Evolutionary conservation across 2,329 filamentous ascomycete genomes (phyloP), one percentile per base, ranked within the genome.

Genomic region (Elsinoe australis): DNA sequence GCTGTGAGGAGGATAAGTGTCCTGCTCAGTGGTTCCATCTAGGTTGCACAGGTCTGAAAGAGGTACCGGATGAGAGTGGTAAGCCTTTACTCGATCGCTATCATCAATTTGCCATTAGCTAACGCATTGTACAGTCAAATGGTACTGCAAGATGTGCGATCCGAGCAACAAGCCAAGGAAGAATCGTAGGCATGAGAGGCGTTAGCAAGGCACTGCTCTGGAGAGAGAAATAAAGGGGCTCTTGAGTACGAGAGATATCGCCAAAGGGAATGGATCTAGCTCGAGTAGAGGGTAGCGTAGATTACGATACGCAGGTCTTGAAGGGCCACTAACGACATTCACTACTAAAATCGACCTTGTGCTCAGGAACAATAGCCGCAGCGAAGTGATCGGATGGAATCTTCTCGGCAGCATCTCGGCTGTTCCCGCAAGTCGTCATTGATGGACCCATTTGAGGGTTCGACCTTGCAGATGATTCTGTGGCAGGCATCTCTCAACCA

Each of bases 1-100:
- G 77, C 9, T 83, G 79, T 58, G 79, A 83, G 61, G 82, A 82
- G 59, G 76, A 79, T 29, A 68, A 71, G 49, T 83, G 79, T 64
- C 72, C 74, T 9, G 74, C 76, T 53, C 78, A 83, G 60, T 83
- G 79, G 79, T 83, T 83, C 62, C 79, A 83, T 67, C 72, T 80
- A 61, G 75, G 72, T 32, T 83, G 79, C 56, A 77, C 81, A 45
- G 75, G 77, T 15, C 65, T 83, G 57, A 76, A 72, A 34, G 73
- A 75, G 55, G 74, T 79, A 55, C 79, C 79, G 0, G 69, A 70
- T 39, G 74, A 75, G 51, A 74, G 72, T 21, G 62, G 66, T 60
- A 49, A 55, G 58, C 60, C 9, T 10, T 3, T 18, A 2, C 22
- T n/a, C 15, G 26, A n/a, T n/a, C n/a, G n/a, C n/a, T n/a, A n/a